Evolutionary conservation across 768 basidiomycete genomes (phyloP).

Genomic region (Suillus paluster): DNA sequence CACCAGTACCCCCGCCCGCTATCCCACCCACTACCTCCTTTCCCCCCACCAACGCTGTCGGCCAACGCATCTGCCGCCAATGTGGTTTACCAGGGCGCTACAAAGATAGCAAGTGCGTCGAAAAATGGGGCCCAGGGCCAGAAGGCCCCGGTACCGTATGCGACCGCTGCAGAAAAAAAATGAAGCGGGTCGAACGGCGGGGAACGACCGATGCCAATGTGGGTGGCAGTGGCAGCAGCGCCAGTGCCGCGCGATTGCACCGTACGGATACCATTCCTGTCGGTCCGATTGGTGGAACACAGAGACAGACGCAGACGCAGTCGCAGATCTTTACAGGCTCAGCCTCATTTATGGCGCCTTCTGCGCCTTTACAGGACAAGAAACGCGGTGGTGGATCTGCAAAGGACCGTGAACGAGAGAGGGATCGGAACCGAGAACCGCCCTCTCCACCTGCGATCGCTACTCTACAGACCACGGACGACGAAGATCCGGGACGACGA

Average conservation of each 20-base stretch:
- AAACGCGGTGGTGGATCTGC: background rate
- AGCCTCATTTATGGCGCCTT: background rate
- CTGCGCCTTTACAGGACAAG: constrained; percentile 6
- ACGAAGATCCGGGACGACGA: constrained; percentile 32
- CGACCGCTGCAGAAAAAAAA: constrained; percentile 85
- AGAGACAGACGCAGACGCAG: constrained; percentile 21
- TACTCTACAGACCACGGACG: constrained; percentile 33
- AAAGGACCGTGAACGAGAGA: constrained; percentile 26
- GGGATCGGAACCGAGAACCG: constrained; percentile 26
- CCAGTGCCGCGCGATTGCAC: constrained; percentile 23
- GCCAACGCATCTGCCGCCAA: constrained; percentile 78
- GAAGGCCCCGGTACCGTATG: constrained; percentile 85
- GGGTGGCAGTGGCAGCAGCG: constrained; percentile 17
- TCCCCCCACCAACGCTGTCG: constrained; percentile 53
- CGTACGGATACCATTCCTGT: constrained; percentile 39
- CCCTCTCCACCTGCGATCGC: constrained; percentile 38
- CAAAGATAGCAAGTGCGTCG: constrained; percentile 85
- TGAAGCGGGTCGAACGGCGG: constrained; percentile 81
- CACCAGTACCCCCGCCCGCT: constrained; percentile 1
- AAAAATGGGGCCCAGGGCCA: constrained; percentile 88
- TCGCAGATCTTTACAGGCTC: constrained; percentile 25
- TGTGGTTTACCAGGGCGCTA: constrained; percentile 76
- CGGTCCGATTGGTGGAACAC: constrained; percentile 24
- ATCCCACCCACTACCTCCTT: constrained; percentile 23
- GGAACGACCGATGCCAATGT: constrained; percentile 57